Base-by-base conservation (phyloP, 2,329 filamentous ascomycete genomes). In the Penicillium sp. region DNA sequence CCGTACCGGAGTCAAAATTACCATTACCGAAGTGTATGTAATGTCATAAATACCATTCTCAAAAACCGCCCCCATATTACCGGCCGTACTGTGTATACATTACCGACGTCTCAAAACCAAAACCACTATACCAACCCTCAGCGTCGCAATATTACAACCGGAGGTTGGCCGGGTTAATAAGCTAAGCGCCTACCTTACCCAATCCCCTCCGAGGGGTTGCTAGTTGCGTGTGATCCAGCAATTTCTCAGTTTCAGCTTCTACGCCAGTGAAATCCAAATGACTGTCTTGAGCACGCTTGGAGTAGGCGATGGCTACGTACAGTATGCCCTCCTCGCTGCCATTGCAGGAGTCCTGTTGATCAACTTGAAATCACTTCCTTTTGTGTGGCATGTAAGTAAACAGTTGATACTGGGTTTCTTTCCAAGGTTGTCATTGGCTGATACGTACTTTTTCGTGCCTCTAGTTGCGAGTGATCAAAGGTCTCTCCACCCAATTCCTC, bases 331-430 rank as follows among this genome's bases (percentile, higher is more conserved):
- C 29, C 43, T 45, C 43, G 29, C 27, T 3, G 43, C 13, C 10
- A 21, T 45, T 16, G 13, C 42, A 34, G 43, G 43, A 3, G 27
- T 13, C 8, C 4, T 45, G 9, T 45, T 45, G 1, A 22, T 45
- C 16, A 45, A 45, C 29, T 18, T 45, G 16, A 45, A 45, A 14
- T 18, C 43, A 34, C 13, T 45, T 34, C 43, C 43, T 6, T 29
- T 29, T 45, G 43, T 45, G 16, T 45, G 29, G 29, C 43, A 45
- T 21, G 43, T 45, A 45, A 31, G 43, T 45, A 13, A 42, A 42
- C 6, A 4, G 6, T 21, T 8, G 9, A 16, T 31, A 18, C 18
- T 2, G 18, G 18, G 18, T 22, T 16, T 18, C 9, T 45, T 21
- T 22, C 5, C 1, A 10, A 8, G 18, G 18, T 10, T 18, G 1